Percentiles rank a stretch among this genome's conserved stretches.
phyloP scores from a whole-genome alignment of 2,329 filamentous ascomycete genomes.

The Endoconidiophora laricicola region DNA sequence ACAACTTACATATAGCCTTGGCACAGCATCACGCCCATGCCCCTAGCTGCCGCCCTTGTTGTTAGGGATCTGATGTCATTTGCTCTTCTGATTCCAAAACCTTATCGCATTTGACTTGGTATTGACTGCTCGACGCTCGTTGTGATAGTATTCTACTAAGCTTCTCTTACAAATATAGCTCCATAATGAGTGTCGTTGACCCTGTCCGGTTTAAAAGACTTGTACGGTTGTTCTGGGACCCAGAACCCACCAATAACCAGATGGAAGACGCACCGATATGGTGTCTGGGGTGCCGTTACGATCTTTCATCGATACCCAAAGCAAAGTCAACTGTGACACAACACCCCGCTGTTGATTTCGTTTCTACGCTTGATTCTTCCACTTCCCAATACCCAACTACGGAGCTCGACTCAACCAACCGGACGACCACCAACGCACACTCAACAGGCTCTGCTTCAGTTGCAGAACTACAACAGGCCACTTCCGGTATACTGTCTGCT shows the following conservation, averaged over 20 bases:
- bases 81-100: not conserved
- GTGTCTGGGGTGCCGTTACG: slow-evolving; percentile 51
- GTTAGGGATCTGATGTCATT: slow-evolving; percentile 8
- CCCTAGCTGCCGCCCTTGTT: too few relatives aligned
- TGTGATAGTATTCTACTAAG: not conserved
- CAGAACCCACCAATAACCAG: slow-evolving; percentile 67
- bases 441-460: not conserved
- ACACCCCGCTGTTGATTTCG: not conserved
- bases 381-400: too few relatives aligned
- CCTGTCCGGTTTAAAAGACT: slow-evolving; percentile 62
- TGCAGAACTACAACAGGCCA: slow-evolving; percentile 15
- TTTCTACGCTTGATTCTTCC: not conserved
- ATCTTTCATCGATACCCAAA: slow-evolving; percentile 18
- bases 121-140: not conserved
- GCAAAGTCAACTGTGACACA: not conserved
- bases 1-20: not conserved
- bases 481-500: slow-evolving; percentile 27
- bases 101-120: too few relatives aligned
- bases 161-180: not conserved
- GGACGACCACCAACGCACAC: too few relatives aligned
- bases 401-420: too few relatives aligned
- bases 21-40: not conserved
- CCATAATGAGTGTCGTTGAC: slow-evolving; percentile 41
- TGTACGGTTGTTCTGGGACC: slow-evolving; percentile 85
- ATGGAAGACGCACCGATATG: slow-evolving; percentile 55